Conservation (phyloP, 2,329 filamentous ascomycete genomes). For the Teratosphaeria pseudoeucalypti region DNA sequence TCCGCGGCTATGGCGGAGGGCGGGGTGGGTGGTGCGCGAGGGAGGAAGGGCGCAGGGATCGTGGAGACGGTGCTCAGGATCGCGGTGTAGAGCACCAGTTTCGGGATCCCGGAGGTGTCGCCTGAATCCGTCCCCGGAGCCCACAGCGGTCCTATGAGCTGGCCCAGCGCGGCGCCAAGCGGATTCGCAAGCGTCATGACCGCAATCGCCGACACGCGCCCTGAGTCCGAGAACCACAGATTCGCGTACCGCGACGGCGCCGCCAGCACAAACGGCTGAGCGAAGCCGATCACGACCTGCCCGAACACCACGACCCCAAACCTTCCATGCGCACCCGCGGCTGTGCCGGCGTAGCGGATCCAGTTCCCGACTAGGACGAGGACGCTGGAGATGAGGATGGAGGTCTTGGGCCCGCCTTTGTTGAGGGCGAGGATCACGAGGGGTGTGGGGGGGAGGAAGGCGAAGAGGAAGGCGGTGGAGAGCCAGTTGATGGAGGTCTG, state of each 20-base stretch:
- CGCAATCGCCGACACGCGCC: slow-evolving; percentile 79
- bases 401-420: slow-evolving; percentile 61
- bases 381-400: slow-evolving; percentile 62
- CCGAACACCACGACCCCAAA: slow-evolving; percentile 79
- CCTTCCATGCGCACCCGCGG: slow-evolving; percentile 35
- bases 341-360: slow-evolving; percentile 43
- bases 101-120: slow-evolving; percentile 53
- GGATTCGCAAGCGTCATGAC: slow-evolving; percentile 79
- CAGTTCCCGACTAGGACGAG: slow-evolving; percentile 79
- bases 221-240: slow-evolving; percentile 81
- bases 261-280: slow-evolving; percentile 83
- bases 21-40: slow-evolving; percentile 64
- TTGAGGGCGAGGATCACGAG: slow-evolving; percentile 66
- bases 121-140: slow-evolving; percentile 36
- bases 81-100: slow-evolving; percentile 56
- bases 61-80: slow-evolving; percentile 48
- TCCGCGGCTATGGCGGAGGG: slow-evolving; percentile 57
- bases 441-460: slow-evolving; percentile 66
- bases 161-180: slow-evolving; percentile 76
- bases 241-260: slow-evolving; percentile 88
- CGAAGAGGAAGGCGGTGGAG: slow-evolving; percentile 75
- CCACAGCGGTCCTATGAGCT: slow-evolving; percentile 75
- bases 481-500: slow-evolving; percentile 85
- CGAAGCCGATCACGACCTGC: slow-evolving; percentile 78
- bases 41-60: slow-evolving; percentile 73